Base-by-base conservation (phyloP, 805 yeast species). In the Yamadazyma sp. region DNA sequence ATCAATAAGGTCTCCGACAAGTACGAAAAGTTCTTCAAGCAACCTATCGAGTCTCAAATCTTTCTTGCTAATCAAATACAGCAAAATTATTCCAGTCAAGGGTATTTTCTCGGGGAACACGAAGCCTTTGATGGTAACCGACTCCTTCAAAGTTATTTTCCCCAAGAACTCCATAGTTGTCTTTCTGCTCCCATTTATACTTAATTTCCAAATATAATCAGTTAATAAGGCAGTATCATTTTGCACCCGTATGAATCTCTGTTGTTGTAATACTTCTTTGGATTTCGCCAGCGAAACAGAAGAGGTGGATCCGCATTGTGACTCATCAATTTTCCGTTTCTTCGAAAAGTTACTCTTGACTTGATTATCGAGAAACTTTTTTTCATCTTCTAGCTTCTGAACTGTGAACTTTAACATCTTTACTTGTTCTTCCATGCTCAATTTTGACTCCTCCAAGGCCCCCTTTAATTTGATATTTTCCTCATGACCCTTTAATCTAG, bases 21-120 rank as follows among this genome's bases (percentile, higher is more conserved):
- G 45, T 16, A 35, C 35, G 23, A 60, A 49, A 34, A 78, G 66
- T n/a, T 58, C 60, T n/a, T 61, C 46, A 3, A 80, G 52, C 22
- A 78, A 57, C 14, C 65, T 57, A 47, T 80, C 84, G 27, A 81
- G 58, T 42, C 84, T 52, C 29, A 70, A 50, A 35, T 68, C 64
- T 37, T 74, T 73, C 36, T 67, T 60, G 2, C 52, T 43, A 35
- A 75, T 59, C 29, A 80, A 55, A 43, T 60, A 75, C 30, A 66
- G 67, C 12, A 70, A 45, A 1, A 80, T 28, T 55, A 55, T 39
- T 17, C 49, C 49, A 5, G 60, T 60, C 1, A 75, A 30, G 2
- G 77, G 65, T 10, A 56, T 53, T 22, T 56, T 50, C 12, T 47
- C 41, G 5, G 37, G 32, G 21, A 74, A 45, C 27, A 53, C 27